Base-by-base conservation (phyloP, 306 rosid genomes). In the Begonia fuchsioides region DNA sequence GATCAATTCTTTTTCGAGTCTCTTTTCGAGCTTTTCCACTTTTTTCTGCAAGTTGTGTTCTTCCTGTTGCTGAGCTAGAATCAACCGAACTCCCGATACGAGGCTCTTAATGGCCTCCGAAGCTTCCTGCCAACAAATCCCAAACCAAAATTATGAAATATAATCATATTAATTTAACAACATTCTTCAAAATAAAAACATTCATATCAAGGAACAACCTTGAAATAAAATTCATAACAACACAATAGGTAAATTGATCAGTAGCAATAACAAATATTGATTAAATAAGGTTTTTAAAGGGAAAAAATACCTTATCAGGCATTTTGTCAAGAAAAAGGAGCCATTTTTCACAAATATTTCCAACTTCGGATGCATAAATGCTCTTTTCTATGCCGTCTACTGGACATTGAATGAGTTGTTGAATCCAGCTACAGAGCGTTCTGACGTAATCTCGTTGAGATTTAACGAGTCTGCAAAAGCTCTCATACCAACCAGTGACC, bases 81-180 rank as follows among this genome's bases (percentile, higher is more conserved):
- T 71, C 6, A 57, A 39, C 50, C 17, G 74, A 53, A 85, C 66
- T 46, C 86, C 78, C 40, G 61, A 47, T 57, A 69, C 49, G 38
- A 92, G 61, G 78, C 55, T 56, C 64, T 82, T 77, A 48, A 92
- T 77, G 57, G 94, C 87, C 17, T 77, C 93, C 4, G 86, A 68
- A 13, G 71, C 61, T 57, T 55, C 87, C 98, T 92, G 76, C 15
- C 57, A 59, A 13, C 52, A 55, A 19, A 67, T 15, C 55, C 32
- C 32, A 3, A 26, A 26, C 7, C 35, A 20, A 20, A 20, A 20
- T 20, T 20, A 20, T 20, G 32, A 20, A 20, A 20, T 2, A 20
- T 20, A 20, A 20, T 20, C 32, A 6, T 3, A 20, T 20, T 2
- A 1, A 2, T 20, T 20, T 1, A 2, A 20, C 2, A 6, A 20